A percentile compares a stretch with the other conserved stretches of the same genome.
phyloP scores from a whole-genome alignment of 2,329 filamentous ascomycete genomes.

The Pseudogymnoascus sp. region DNA sequence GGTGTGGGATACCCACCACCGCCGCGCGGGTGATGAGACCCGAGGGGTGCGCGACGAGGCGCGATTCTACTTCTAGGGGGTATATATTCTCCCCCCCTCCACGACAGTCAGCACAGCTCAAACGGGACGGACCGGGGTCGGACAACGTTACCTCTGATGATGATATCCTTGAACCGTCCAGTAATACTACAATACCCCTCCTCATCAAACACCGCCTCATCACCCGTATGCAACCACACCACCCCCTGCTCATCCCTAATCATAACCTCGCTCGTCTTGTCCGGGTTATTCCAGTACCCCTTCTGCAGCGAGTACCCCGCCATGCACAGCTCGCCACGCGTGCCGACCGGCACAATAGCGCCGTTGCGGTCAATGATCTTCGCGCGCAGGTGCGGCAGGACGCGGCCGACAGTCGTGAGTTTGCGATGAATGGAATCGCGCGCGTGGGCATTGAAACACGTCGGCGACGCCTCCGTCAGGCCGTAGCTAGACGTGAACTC shows the following conservation, averaged over 20 bases:
- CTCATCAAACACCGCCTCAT: conserved; percentile 60
- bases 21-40: conserved; percentile 48
- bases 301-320: conserved; percentile 67
- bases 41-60: conserved; percentile 54
- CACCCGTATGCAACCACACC: conserved; percentile 59
- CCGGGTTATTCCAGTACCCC: conserved; percentile 60
- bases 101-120: background rate
- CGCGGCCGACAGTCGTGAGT: conserved; percentile 62
- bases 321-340: conserved; percentile 66
- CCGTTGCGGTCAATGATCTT: conserved; percentile 68
- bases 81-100: conserved; percentile 64
- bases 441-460: conserved; percentile 71
- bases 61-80: conserved; percentile 67
- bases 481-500: conserved; percentile 61
- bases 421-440: conserved; percentile 59
- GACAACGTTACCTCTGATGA: conserved; percentile 53
- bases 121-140: background rate
- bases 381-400: conserved; percentile 66
- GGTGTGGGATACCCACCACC: conserved; percentile 60
- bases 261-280: conserved; percentile 61
- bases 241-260: conserved; percentile 42
- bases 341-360: conserved; percentile 56
- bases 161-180: conserved; percentile 70
- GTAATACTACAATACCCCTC: conserved; percentile 65
- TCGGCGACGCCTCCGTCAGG: conserved; percentile 69